Evolutionary conservation across 106 monocot genomes (phyloP).

Genomic region (Xerophyta viscosa): DNA sequence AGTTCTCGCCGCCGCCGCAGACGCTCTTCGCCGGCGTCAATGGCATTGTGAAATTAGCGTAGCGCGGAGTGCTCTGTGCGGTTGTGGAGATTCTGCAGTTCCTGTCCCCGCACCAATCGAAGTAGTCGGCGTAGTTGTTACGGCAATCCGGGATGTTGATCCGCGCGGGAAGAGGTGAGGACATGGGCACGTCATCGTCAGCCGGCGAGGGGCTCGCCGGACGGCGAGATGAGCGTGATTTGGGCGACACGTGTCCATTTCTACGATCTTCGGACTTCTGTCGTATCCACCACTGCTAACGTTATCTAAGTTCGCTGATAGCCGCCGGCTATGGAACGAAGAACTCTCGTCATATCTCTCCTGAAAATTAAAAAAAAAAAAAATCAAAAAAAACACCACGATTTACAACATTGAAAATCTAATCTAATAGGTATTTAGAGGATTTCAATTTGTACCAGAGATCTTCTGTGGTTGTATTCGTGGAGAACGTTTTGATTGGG

Average conservation of each 20-base stretch:
- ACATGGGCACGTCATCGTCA: constrained; percentile 31
- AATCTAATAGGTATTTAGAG: neutral
- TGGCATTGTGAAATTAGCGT: constrained; percentile 21
- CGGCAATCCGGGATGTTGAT: constrained; percentile 31
- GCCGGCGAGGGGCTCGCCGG: constrained; percentile 16
- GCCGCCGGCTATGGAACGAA: constrained; percentile 23
- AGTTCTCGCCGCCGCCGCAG: neutral
- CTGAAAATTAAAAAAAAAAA: constrained; percentile 18
- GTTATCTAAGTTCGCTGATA: constrained; percentile 26
- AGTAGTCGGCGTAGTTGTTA: constrained; percentile 22
- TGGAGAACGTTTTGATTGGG: constrained; percentile 16
- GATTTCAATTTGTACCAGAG: constrained; percentile 26
- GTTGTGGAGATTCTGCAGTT: constrained; percentile 25
- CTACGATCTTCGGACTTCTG: constrained; percentile 58
- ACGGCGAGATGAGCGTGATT: constrained; percentile 38
- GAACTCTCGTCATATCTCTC: constrained; percentile 40
- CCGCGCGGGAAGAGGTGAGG: constrained; percentile 36
- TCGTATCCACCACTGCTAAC: constrained; percentile 16
- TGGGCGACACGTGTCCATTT: constrained; percentile 52
- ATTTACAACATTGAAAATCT: neutral
- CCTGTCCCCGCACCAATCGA: constrained; percentile 30
- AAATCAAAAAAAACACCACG: neutral
- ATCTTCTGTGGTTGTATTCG: constrained; percentile 27
- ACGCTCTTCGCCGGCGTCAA: constrained; percentile 56
- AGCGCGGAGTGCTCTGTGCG: constrained; percentile 34